Percentiles rank a stretch among this genome's conserved stretches.
phyloP scores from a whole-genome alignment of 129 eudicot genomes.

The Flaveria linearis region DNA sequence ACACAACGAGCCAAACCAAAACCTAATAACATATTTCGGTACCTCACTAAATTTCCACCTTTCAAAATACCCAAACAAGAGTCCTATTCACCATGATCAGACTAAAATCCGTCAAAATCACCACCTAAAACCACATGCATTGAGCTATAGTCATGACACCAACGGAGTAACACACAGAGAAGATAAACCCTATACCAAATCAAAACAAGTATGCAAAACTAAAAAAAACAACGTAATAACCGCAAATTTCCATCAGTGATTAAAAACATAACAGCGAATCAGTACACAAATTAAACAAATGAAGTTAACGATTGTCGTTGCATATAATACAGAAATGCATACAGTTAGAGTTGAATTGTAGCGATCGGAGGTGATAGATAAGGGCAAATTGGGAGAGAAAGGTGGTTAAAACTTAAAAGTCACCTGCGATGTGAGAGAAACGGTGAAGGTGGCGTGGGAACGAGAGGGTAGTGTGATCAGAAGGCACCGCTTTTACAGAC shows the following conservation, averaged over 20 bases:
- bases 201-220: not conserved
- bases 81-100: not conserved
- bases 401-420: not conserved
- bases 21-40: not conserved
- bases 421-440: conserved; percentile 23
- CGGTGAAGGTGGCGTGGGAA: conserved; percentile 23
- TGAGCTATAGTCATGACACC: not conserved
- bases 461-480: conserved; percentile 17
- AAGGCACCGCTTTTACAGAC: conserved; percentile 28
- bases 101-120: not conserved
- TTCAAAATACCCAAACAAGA: not conserved
- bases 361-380: not conserved
- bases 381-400: conserved; percentile 1
- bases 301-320: not conserved
- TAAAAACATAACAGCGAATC: conserved; percentile 6
- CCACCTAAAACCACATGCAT: conserved; percentile 22
- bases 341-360: not conserved
- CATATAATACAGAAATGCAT: not conserved
- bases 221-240: not conserved
- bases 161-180: not conserved
- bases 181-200: not conserved
- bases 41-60: not conserved
- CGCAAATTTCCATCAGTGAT: conserved; percentile 15
- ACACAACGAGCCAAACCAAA: conserved; percentile 8
- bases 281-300: conserved; percentile 20